These are phyloP conservation scores for Colletotrichum higginsianum DNA, from an alignment of 2,329 filamentous ascomycete genomes.

Conservation along the genomic window DNA sequence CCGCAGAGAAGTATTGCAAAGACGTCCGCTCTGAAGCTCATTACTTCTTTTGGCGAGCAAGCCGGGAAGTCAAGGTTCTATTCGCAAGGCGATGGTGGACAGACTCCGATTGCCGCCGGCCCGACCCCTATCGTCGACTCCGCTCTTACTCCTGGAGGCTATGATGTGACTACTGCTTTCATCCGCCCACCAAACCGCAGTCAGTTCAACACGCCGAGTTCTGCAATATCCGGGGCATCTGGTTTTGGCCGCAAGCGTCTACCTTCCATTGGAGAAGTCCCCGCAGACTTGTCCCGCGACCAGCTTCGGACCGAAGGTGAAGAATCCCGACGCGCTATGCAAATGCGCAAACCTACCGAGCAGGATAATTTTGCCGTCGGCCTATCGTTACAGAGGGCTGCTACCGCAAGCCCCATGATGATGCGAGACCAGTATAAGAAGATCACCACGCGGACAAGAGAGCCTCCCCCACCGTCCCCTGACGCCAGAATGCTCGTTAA, in stretches of 20 bases:
- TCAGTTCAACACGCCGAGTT: conserved; percentile 78
- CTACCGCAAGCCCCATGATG: conserved; percentile 78
- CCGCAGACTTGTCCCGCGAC: conserved; percentile 54
- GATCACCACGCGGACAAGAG: conserved; percentile 52
- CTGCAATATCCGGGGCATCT: conserved; percentile 72
- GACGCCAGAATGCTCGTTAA: conserved; percentile 73
- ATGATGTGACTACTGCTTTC: conserved; percentile 77
- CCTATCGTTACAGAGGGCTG: conserved; percentile 71
- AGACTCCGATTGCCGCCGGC: conserved; percentile 85
- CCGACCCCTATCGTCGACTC: conserved; percentile 90
- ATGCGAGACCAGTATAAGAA: conserved; percentile 60
- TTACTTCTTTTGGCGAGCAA: conserved; percentile 86
- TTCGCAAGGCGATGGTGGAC: conserved; percentile 65
- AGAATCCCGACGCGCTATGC: conserved; percentile 44
- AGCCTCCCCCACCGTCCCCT: conserved; percentile 74
- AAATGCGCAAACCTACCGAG: conserved; percentile 57
- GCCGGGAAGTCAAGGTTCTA: conserved; percentile 71
- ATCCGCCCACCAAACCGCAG: conserved; percentile 77
- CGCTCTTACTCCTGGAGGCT: conserved; percentile 79
- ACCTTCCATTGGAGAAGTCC: conserved; percentile 83
- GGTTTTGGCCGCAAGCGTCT: conserved; percentile 76
- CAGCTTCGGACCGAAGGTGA: conserved; percentile 35
- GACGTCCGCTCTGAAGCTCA: conserved; percentile 88
- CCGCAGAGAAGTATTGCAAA: conserved; percentile 79
- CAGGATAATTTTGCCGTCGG: conserved; percentile 61